phyloP scores from a whole-genome alignment of 371 early-diverging fungal genomes.

The Coemansia sp. region DNA sequence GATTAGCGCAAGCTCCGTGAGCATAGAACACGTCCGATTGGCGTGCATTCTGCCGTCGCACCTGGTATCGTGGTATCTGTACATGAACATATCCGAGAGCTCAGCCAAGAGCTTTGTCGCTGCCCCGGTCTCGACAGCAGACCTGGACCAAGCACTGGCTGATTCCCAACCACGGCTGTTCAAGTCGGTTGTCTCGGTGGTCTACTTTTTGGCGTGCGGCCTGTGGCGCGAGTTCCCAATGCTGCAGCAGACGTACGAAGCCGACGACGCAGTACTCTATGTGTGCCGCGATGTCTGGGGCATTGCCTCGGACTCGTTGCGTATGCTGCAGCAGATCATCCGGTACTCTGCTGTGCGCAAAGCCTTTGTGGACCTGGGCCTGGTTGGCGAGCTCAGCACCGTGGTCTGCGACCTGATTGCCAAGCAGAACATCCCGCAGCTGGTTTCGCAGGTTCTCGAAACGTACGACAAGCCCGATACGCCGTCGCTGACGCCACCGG shows the following conservation, averaged over 20 bases:
- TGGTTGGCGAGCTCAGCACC: constrained; percentile 8
- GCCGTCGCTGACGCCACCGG: background rate
- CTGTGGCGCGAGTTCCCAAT: constrained; percentile 16
- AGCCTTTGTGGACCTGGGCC: constrained; percentile 3
- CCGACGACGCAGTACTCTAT: background rate
- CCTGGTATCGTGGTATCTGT: constrained; percentile 26
- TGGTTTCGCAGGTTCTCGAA: background rate
- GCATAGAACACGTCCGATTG: constrained; percentile 1
- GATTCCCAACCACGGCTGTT: constrained; percentile 1
- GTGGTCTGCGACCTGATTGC: constrained; percentile 8
- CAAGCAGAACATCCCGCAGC: background rate
- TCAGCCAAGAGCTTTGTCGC: background rate
- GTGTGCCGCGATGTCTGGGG: constrained; percentile 34
- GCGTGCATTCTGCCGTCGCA: constrained; percentile 26
- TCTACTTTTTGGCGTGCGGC: constrained; percentile 30
- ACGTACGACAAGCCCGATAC: background rate
- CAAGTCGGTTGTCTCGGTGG: constrained; percentile 8
- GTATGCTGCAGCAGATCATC: constrained; percentile 19
- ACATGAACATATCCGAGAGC: constrained; percentile 13
- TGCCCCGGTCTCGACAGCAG: background rate
- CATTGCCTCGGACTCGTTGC: constrained; percentile 21
- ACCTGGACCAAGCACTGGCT: background rate
- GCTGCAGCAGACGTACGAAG: background rate
- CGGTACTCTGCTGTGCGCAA: constrained; percentile 3
- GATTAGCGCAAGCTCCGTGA: background rate